Conservation (phyloP, 768 basidiomycete species). For the Boletus subcaerulescens region DNA sequence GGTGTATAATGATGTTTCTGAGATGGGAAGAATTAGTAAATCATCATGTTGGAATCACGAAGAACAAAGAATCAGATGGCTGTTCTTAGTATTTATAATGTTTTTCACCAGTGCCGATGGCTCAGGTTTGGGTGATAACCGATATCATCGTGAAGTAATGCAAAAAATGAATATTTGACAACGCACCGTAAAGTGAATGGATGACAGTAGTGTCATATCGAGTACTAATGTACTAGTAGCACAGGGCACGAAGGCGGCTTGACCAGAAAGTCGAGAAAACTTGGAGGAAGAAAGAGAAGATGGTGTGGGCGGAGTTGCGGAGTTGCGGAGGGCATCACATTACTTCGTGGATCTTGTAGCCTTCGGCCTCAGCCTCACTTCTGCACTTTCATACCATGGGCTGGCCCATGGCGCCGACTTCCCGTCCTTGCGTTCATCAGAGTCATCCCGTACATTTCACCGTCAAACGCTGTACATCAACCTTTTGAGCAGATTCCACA, state of each 20-base stretch:
- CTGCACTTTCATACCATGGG: too few species aligned
- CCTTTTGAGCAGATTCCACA: too few species aligned
- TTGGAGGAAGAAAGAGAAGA: neutral
- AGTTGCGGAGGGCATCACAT: too few species aligned
- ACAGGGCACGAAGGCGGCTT: too few species aligned
- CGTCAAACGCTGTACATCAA: too few species aligned
- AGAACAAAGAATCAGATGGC: constrained; percentile 27
- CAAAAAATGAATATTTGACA: neutral
- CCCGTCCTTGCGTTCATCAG: too few species aligned
- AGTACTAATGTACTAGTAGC: too few species aligned
- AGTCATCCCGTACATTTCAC: too few species aligned
- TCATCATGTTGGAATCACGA: neutral
- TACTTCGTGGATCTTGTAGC: too few species aligned
- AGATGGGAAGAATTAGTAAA: constrained; percentile 10
- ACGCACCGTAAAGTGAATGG: constrained; percentile 10
- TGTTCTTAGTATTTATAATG: constrained; percentile 32
- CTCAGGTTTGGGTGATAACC: constrained; percentile 27
- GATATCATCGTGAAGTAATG: constrained; percentile 18
- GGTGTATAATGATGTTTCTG: constrained; percentile 1
- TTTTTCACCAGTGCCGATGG: constrained; percentile 33
- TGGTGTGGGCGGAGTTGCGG: neutral
- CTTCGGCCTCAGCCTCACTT: too few species aligned
- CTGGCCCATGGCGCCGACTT: too few species aligned
- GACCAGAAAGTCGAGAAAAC: neutral
- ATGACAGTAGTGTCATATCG: neutral